Conservation (phyloP, 1,139 yeast species). For the Hyphopichia burtonii region DNA sequence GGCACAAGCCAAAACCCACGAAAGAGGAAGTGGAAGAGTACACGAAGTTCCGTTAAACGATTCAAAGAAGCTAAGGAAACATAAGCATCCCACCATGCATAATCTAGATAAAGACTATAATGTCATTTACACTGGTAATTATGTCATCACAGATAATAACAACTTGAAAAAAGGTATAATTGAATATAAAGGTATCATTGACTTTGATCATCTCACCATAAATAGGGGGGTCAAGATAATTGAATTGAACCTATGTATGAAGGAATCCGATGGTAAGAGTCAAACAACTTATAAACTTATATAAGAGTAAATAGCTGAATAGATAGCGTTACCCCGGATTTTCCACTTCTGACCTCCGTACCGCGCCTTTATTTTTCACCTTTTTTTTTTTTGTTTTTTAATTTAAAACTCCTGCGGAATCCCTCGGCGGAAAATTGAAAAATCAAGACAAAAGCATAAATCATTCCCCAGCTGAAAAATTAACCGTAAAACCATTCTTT, state of each 20-base stretch:
- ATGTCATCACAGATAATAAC: slow-evolving; percentile 18
- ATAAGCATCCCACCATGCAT: slow-evolving; percentile 4
- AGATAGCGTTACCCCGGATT: neutral
- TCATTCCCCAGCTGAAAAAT: too few species aligned
- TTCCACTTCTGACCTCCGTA: neutral
- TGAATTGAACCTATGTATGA: slow-evolving; percentile 12
- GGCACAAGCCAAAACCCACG: slow-evolving; percentile 21
- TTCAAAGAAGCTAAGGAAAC: slow-evolving; percentile 5
- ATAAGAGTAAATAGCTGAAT: neutral
- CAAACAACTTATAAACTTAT: slow-evolving; percentile 9
- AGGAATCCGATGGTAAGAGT: slow-evolving; percentile 4
- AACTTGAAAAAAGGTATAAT: slow-evolving; percentile 17
- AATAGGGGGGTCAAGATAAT: slow-evolving; percentile 31
- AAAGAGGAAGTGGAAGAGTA: slow-evolving; percentile 22
- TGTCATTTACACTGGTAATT: slow-evolving; percentile 24
- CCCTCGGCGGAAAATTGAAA: neutral
- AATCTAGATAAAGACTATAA: slow-evolving; percentile 20
- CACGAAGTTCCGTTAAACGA: slow-evolving; percentile 20
- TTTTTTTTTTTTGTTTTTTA: too few species aligned
- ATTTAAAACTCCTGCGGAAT: neutral
- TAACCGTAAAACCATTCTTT: too few species aligned
- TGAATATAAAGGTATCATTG: slow-evolving; percentile 29
- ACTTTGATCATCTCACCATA: slow-evolving; percentile 30
- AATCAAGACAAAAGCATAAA: too few species aligned
- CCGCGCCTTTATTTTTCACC: too few species aligned